Base-by-base conservation (phyloP, 371 early-diverging fungal genomes). In the Mucor mucedo region DNA sequence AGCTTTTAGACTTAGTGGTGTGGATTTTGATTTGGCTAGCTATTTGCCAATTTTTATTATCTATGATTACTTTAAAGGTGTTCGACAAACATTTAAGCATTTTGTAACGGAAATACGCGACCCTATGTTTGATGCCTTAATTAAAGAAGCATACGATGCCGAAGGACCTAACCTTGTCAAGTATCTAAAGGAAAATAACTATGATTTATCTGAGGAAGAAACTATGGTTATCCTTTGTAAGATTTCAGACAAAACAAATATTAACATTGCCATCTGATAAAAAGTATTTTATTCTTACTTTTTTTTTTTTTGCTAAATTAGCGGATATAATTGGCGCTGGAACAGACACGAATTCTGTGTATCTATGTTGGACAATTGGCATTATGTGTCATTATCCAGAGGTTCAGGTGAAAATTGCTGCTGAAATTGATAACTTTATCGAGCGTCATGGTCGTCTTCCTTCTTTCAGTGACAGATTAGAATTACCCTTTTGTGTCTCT, bases 281-380 rank as follows among this genome's bases (percentile, higher is more conserved):
- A 21, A 21, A 21, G 21, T 21, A 21, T 21, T 21, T 21, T 21
- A 21, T 21, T 2, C 11, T 35, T 39, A 42, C 52, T 44, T 4
- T 60, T 63, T 3, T 59, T 45, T 55, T 60, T 4, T 30, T 60
- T 4, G 28, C 11, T 54, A 1, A 21, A 21, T 21, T 21, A 68
- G 69, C 38, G 27, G 69, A 63, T 35, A 42, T 68, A 10, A 55
- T 60, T 35, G 60, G 32, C 6, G 69, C 55, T 11, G 69, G 69
- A 13, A 55, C 60, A 40, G 69, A 63, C 30, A 68, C 64, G 11
- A 59, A 40, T 27, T 30, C 58, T 16, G 44, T 54, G 14, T 49
- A 55, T 32, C 35, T 63, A 35, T 44, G 28, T 13, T 68, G 69
- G 69, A 53, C 48, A 13, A 55, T 63, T 35, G 63, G 63, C 5